Conservation (phyloP, 306 rosid species). For the Biancaea sappan region DNA sequence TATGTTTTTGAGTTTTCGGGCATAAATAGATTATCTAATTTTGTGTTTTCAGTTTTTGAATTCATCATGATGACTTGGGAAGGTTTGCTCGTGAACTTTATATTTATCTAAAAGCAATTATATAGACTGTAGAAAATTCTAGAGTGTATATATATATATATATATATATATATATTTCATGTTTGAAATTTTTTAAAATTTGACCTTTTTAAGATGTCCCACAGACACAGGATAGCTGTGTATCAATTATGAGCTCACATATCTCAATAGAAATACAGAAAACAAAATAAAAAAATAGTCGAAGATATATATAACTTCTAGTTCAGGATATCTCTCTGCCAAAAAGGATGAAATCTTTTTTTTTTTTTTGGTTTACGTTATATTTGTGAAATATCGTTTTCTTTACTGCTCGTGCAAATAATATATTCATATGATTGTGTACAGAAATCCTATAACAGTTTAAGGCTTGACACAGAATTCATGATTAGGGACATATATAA, state of each 20-base stretch:
- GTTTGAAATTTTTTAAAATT: not conserved
- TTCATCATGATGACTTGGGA: too few relatives aligned
- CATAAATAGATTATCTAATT: too few relatives aligned
- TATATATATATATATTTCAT: too few relatives aligned
- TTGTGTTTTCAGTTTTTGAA: not conserved
- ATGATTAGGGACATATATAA: not conserved
- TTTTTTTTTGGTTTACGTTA: not conserved
- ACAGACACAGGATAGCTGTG: not conserved
- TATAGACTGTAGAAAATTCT: too few relatives aligned
- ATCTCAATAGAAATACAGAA: not conserved
- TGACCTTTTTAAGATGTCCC: not conserved
- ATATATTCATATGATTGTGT: not conserved
- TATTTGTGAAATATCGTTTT: not conserved
- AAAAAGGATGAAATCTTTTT: not conserved
- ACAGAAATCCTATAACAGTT: not conserved
- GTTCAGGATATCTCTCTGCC: not conserved
- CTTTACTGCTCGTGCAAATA: slow-evolving; percentile 11
- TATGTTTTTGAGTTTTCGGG: not conserved
- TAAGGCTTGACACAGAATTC: slow-evolving; percentile 18
- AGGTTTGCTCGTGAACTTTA: too few relatives aligned
- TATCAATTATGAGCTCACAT: not conserved
- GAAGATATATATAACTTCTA: not conserved
- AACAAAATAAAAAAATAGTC: not conserved
- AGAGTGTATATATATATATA: too few relatives aligned
- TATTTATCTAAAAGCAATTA: too few relatives aligned